These are phyloP conservation scores for Phytophthora pseudosyringae DNA, from an alignment of 352 stramenopile genomes.

Conservation along the genomic window DNA sequence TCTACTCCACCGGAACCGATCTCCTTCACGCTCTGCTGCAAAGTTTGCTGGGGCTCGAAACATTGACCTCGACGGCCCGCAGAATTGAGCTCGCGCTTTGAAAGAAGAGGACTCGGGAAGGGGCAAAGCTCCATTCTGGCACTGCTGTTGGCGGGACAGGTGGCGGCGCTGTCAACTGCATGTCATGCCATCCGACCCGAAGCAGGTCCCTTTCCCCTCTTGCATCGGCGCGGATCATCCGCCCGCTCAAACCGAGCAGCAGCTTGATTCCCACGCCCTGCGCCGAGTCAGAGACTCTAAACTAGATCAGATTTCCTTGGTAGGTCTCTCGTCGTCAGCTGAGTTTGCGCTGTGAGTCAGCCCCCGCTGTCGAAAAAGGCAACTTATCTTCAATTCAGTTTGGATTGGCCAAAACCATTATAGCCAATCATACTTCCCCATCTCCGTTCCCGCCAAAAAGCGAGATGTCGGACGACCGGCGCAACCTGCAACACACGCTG, in stretches of 20 bases:
- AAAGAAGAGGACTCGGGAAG: neutral
- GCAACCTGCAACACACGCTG: slow-evolving; percentile 58
- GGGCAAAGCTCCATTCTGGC: no score
- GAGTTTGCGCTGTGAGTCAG: no score
- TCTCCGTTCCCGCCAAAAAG: neutral
- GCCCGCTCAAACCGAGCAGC: no score
- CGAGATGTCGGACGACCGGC: slow-evolving; percentile 12
- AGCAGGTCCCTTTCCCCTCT: no score
- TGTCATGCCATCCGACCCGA: no score
- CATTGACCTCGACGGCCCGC: no score
- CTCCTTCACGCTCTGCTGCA: slow-evolving; percentile 1
- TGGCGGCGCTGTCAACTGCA: neutral
- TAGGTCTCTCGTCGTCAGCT: no score
- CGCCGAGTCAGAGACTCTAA: neutral
- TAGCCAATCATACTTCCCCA: neutral
- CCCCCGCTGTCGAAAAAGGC: no score
- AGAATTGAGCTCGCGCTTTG: neutral
- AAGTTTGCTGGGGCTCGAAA: neutral
- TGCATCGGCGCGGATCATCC: no score
- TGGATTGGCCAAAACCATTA: neutral
- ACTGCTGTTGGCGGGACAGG: neutral
- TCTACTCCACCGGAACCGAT: slow-evolving; percentile 18
- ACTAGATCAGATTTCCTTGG: no score
- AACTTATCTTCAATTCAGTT: no score
- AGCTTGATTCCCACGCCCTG: no score